Base-by-base conservation (phyloP, 306 rosid genomes). In the Spatholobus suberectus region DNA sequence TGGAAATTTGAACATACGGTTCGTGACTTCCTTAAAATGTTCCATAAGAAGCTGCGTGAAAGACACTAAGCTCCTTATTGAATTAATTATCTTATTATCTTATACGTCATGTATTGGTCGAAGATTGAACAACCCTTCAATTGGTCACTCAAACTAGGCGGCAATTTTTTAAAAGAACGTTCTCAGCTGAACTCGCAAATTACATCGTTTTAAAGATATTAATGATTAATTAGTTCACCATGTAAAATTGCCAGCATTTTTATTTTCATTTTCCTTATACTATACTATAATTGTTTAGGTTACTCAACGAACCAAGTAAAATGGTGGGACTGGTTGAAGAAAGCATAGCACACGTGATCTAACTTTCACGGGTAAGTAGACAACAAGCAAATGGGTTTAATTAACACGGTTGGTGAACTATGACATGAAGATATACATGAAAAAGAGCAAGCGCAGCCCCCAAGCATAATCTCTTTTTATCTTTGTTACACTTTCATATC, bases 361-460 rank as follows among this genome's bases (percentile, higher is more conserved):
- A 65, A 77, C 74, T 83, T 81, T 81, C 86, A 73, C 86, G 77
- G 65, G 79, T 78, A 59, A 84, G 54, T 51, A 81, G 72, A 81
- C 6, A 72, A 57, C 17, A 79, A 69, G 71, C 69, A 67, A 80
- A 66, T 47, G 54, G 71, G 62, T 83, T 44, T 43, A 26, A 43
- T 73, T 66, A 76, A 73, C 78, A 57, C 20, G 87, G 70, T 84
- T 44, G 90, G 85, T 85, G 80, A 81, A 63, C 38, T 43, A 72
- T 81, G 81, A 38, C 8, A 73, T 49, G 75, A 69, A 80, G 78
- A 69, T 76, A 75, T 32, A 5, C 3, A 32, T 52, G 29, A 67
- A 27, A 74, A 41, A 4, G 12, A 63, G 47, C 49, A 79, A 40
- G 57, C 72, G 18, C 54, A 76, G 47, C 78, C 62, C 5, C 62